These are phyloP conservation scores for Barnettozyma californica DNA, from an alignment of 805 yeast species.

Conservation along the genomic window DNA sequence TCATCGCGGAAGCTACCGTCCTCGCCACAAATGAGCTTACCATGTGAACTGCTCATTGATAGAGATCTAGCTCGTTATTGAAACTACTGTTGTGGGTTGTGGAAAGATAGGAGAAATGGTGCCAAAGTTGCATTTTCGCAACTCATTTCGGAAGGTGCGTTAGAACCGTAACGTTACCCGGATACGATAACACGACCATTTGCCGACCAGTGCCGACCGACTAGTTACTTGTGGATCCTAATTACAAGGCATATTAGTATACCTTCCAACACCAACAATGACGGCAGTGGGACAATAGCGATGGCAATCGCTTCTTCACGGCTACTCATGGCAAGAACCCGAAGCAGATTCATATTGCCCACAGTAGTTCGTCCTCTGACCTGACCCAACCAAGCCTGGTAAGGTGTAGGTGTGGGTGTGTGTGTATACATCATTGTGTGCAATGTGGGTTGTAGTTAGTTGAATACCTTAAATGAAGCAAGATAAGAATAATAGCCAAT, in stretches of 20 bases:
- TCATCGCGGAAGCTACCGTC: slow-evolving; percentile 54
- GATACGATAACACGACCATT: too few relatives aligned
- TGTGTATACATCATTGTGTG: too few relatives aligned
- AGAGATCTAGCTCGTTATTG: background rate
- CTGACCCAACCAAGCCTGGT: too few relatives aligned
- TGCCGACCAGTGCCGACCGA: too few relatives aligned
- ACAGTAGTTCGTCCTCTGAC: slow-evolving; percentile 93
- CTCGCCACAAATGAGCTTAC: slow-evolving; percentile 31
- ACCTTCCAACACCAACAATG: slow-evolving; percentile 9
- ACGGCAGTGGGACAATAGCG: background rate
- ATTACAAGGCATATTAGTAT: too few relatives aligned
- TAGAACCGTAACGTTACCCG: too few relatives aligned
- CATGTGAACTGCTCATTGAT: slow-evolving; percentile 2
- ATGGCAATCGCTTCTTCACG: slow-evolving; percentile 22
- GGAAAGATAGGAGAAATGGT: background rate
- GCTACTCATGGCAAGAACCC: slow-evolving; percentile 41
- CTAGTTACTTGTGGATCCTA: too few relatives aligned
- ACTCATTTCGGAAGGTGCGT: too few relatives aligned
- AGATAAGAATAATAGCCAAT: too few relatives aligned
- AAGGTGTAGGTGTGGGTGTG: too few relatives aligned
- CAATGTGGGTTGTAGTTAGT: too few relatives aligned
- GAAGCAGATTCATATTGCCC: slow-evolving; percentile 85
- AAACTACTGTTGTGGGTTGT: background rate
- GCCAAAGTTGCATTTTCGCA: background rate
- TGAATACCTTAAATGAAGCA: too few relatives aligned